Evolutionary conservation across 2,329 filamentous ascomycete species (phyloP), one percentile per base, ranked within the genome.

Genomic region (Colletotrichum somersetense): DNA sequence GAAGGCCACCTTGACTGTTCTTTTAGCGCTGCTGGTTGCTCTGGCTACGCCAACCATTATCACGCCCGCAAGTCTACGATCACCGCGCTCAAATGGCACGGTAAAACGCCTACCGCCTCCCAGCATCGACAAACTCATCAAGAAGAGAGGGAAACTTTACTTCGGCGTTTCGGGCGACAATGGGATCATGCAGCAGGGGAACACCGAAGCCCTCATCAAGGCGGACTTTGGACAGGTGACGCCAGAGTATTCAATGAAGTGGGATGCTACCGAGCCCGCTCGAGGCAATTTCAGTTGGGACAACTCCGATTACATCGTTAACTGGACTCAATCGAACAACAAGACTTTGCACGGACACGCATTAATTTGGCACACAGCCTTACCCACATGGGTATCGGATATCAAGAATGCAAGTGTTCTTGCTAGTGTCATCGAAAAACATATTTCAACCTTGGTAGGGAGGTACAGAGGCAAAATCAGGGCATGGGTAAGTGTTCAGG

Each of bases 211-310:
- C 69, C 85, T 91, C 76, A 88, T 92, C 79, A 85, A 86, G 73
- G 81, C 83, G 59, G 83, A 91, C 79, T 92, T 92, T 74, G 90
- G 90, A 23, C 87, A 89, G 78, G 83, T 93, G n/a, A 92, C 91
- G 0, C 86, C 88, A 1, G 91, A 93, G 83, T 92, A 93, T 84
- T 89, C 85, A 77, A 91, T 92, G 87, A 92, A 93, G 81, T 93
- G 91, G 91, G 88, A 91, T 74, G 81, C 86, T 40, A 83, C 83
- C 20, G 83, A 91, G 79, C 77, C 76, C 20, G 77, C 80, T 46
- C 81, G 83, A 71, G 85, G 85, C 72, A 77, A 74, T 0, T 93
- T 90, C 85, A 89, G 81, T 73, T 91, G 89, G 75, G 78, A 75
- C 18, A 80, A 80, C 20, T 85, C 88, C 16, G 91, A 92, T 79